phyloP scores from a whole-genome alignment of 306 rosid genomes.

The Ormosia emarginata region DNA sequence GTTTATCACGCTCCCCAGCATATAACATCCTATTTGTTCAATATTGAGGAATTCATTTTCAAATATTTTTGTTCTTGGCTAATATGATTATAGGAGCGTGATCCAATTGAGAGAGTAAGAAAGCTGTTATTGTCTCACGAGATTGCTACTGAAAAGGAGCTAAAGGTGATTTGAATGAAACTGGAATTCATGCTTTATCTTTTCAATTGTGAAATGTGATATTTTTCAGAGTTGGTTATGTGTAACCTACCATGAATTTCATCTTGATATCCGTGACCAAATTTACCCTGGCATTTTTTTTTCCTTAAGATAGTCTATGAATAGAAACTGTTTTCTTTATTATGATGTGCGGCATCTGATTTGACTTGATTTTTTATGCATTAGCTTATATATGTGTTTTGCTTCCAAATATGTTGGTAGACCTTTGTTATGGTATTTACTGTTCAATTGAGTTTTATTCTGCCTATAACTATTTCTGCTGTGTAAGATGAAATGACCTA shows the following conservation, averaged over 20 bases:
- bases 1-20: slow-evolving; percentile 31
- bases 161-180: slow-evolving; percentile 53
- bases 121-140: slow-evolving; percentile 74
- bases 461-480: not conserved
- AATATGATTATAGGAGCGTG: slow-evolving; percentile 75
- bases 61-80: not conserved
- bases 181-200: slow-evolving; percentile 1
- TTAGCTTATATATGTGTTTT: not conserved
- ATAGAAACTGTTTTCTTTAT: not conserved
- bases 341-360: not conserved
- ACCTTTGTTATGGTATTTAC: not conserved
- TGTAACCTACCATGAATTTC: not conserved
- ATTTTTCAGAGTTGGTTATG: not conserved
- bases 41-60: not conserved
- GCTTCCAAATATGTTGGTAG: not conserved
- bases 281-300: not conserved
- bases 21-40: not conserved
- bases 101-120: slow-evolving; percentile 87
- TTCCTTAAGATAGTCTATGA: not conserved
- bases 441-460: not conserved
- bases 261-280: not conserved
- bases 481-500: not conserved
- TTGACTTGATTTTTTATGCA: not conserved
- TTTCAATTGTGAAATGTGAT: not conserved
- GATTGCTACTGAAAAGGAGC: slow-evolving; percentile 81